These are phyloP conservation scores for slime mould (Dictyostelium discoideum) DNA, from an alignment of 78 protist species.

Conservation along the genomic window DNA sequence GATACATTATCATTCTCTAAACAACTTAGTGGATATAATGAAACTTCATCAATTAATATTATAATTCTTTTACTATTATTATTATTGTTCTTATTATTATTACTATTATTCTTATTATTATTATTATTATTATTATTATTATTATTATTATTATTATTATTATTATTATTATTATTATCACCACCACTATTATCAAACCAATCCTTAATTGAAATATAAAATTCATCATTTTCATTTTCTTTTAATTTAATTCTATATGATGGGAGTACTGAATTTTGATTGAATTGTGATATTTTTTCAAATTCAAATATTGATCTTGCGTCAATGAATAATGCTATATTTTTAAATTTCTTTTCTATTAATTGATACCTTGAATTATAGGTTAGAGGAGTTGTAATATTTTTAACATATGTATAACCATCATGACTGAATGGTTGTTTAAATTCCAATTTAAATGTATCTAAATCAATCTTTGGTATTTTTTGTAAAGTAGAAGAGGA, in stretches of 20 bases:
- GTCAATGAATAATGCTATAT: constrained; percentile 4
- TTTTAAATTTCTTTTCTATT: constrained; percentile 1
- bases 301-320: constrained; percentile 27
- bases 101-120: too few relatives aligned
- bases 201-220: constrained; percentile 19
- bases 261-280: not conserved
- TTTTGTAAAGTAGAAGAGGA: not conserved
- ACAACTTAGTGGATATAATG: constrained; percentile 36
- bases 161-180: too few relatives aligned
- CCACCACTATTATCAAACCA: constrained; percentile 4
- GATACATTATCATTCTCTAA: constrained; percentile 8
- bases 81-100: not conserved
- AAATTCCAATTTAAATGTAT: constrained; percentile 27
- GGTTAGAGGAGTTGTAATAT: constrained; percentile 28
- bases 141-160: too few relatives aligned
- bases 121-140: too few relatives aligned
- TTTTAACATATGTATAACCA: constrained; percentile 2
- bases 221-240: not conserved
- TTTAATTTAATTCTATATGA: not conserved
- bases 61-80: constrained; percentile 1
- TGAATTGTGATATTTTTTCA: not conserved
- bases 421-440: constrained; percentile 27
- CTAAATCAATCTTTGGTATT: not conserved
- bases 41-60: constrained; percentile 39
- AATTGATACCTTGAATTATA: constrained; percentile 1